These are phyloP conservation scores for Grosmannia clavigera DNA, from an alignment of 2,329 filamentous ascomycete species.

Conservation along the genomic window DNA sequence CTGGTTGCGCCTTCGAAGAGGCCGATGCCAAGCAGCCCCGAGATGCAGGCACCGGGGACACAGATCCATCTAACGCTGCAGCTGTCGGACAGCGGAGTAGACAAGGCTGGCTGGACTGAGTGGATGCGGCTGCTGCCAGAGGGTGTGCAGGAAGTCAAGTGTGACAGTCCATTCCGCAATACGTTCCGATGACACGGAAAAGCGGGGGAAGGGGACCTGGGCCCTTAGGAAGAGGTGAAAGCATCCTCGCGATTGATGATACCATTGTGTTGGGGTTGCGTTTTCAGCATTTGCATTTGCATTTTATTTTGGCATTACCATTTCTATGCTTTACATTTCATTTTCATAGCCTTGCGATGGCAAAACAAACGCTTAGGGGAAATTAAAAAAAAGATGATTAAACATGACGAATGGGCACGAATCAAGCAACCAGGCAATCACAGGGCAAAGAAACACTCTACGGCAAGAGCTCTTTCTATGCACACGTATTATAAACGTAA, in stretches of 20 bases:
- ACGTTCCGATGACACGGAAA: conserved; percentile 23
- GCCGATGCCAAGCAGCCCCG: conserved; percentile 23
- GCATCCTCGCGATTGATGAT: neutral
- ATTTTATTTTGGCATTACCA: neutral
- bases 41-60: conserved; percentile 21
- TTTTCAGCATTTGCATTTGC: neutral
- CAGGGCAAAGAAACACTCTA: too few species aligned
- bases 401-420: too few species aligned
- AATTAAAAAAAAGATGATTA: neutral
- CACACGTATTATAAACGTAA: too few species aligned
- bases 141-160: conserved; percentile 40
- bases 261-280: neutral
- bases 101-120: conserved; percentile 42
- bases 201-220: too few species aligned
- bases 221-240: too few species aligned
- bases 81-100: conserved; percentile 36
- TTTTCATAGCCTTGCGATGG: neutral
- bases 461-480: too few species aligned
- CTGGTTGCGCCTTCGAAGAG: conserved; percentile 37
- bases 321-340: neutral
- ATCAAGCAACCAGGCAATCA: too few species aligned
- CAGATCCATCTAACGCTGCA: conserved; percentile 38
- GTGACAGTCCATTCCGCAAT: conserved; percentile 35
- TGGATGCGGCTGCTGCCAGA: conserved; percentile 48
- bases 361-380: neutral